A percentile compares a stretch with the other conserved stretches of the same genome.
phyloP scores from a whole-genome alignment of 1,284 basidiomycete genomes.

The Neonothopanus nambi region DNA sequence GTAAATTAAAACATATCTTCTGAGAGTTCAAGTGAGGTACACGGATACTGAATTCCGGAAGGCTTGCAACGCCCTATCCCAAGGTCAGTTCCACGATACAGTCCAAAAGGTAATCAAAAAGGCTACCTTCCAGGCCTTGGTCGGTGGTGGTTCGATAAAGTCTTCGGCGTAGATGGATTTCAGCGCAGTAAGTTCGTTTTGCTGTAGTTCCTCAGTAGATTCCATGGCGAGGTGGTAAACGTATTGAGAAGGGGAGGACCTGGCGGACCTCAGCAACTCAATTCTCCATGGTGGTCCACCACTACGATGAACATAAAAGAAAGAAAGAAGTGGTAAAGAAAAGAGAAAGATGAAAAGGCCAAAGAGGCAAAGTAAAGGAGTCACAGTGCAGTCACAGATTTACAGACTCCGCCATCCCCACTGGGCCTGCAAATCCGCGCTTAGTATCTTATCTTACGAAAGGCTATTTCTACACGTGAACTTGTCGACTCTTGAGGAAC shows the following conservation, averaged over 20 bases:
- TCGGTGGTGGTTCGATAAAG: slow-evolving; percentile 69
- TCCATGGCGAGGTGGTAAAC: slow-evolving; percentile 51
- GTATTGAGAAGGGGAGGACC: slow-evolving; percentile 59
- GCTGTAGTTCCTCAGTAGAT: slow-evolving; percentile 68
- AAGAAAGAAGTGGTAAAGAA: neutral
- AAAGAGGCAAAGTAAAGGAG: neutral
- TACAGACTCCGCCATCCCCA: too few relatives aligned
- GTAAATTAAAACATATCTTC: slow-evolving; percentile 63
- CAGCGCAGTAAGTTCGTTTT: slow-evolving; percentile 73
- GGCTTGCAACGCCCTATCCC: slow-evolving; percentile 60
- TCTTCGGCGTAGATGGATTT: slow-evolving; percentile 77
- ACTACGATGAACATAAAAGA: slow-evolving; percentile 6
- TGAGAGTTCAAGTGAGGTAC: slow-evolving; percentile 61
- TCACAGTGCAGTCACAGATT: too few relatives aligned
- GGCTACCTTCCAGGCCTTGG: slow-evolving; percentile 76
- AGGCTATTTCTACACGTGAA: too few relatives aligned
- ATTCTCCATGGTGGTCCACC: slow-evolving; percentile 24
- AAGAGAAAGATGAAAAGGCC: neutral
- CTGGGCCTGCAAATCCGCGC: too few relatives aligned
- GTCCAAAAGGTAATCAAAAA: neutral
- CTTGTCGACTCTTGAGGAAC: too few relatives aligned
- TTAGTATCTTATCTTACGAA: too few relatives aligned
- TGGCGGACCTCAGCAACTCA: slow-evolving; percentile 71
- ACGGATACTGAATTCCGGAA: slow-evolving; percentile 74
- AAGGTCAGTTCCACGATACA: slow-evolving; percentile 13